Conservation (phyloP, 2,329 filamentous ascomycete genomes). For the Botrytis medusae region DNA sequence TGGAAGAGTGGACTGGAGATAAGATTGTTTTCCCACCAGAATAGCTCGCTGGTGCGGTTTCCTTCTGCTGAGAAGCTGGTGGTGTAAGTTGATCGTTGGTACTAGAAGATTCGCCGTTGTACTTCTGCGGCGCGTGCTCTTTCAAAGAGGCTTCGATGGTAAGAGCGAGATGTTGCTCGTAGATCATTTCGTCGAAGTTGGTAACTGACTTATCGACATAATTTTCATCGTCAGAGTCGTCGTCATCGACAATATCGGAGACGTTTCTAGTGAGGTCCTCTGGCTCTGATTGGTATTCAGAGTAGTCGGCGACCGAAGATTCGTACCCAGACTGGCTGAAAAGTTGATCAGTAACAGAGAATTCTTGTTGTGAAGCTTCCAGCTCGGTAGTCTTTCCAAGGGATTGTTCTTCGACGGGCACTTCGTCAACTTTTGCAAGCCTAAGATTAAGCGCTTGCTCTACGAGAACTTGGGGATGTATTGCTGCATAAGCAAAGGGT, state of each 20-base stretch:
- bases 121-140: neutral
- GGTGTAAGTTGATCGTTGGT: neutral
- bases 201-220: neutral
- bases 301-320: neutral
- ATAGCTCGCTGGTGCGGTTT: neutral
- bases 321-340: neutral
- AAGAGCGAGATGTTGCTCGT: neutral
- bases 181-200: neutral
- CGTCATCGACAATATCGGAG: neutral
- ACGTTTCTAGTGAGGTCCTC: neutral
- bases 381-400: neutral
- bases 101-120: conserved; percentile 2
- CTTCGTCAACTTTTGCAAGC: neutral
- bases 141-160: neutral
- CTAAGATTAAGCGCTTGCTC: neutral
- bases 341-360: neutral
- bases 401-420: neutral
- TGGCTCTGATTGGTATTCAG: neutral
- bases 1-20: neutral
- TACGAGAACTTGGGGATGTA: neutral
- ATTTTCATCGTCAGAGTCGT: conserved; percentile 1
- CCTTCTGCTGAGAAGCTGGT: neutral
- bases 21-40: neutral
- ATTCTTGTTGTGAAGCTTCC: neutral
- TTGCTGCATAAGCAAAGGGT: neutral